Evolutionary conservation across 768 basidiomycete species (phyloP), one percentile per base, ranked within the genome.

Genomic region (Phylloporus arenicola): DNA sequence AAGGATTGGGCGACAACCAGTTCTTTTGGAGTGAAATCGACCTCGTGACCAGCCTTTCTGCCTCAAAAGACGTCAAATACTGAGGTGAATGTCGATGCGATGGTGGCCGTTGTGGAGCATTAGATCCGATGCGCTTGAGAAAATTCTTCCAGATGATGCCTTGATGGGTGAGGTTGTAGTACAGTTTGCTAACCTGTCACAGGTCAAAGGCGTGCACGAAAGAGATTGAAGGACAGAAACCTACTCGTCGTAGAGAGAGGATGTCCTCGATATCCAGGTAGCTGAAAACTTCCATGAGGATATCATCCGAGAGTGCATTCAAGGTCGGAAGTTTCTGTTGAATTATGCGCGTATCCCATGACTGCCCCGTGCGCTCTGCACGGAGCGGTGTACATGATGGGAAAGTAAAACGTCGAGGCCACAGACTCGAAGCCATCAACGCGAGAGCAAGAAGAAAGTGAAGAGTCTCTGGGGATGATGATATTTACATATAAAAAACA

Each of bases 91-190:
- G 78, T 29, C 74, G 72, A 53, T 73, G 70, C 0, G 80, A 81
- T 0, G 84, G 84, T 2, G 83, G 81, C 5, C 84, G 65, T 4
- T 81, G 81, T 6, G 83, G 78, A 16, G 83, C 65, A 9, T 79
- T 81, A n/a, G 82, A 69, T 22, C 72, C 71, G 54, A 84, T 70
- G n/a, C 68, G 63, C 35, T 69, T 63, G 51, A 87, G 68, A 52
- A 83, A 79, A 16, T 77, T 77, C 62, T 82, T 84, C 86, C 86
- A 87, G 35, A 86, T 80, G 41, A 79, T 67, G 16, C 83, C 77
- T 55, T 86, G 79, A 50, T 86, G 82, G 0, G 83, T 84, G 51
- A 87, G 71, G 27, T 80, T 64, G 57, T 78, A 84, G 57, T 81
- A 81, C 4, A 74, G 60, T 56, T 74, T 81, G 70, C 74, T 79